Base-by-base conservation (phyloP, 768 basidiomycete genomes). In the Podaxis carcinomalis region DNA sequence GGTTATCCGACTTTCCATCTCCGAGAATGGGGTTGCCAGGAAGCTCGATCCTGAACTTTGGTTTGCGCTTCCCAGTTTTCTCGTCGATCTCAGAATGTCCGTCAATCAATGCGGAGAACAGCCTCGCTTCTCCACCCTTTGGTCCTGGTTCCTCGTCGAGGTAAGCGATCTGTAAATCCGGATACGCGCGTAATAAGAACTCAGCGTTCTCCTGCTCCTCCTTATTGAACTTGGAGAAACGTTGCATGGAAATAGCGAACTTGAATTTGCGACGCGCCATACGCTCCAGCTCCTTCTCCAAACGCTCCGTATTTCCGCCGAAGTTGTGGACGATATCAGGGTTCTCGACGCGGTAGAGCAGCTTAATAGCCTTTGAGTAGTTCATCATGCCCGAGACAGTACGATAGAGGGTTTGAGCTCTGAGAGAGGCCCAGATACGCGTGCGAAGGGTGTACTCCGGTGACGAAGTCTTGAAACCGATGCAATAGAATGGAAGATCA, bases 361-460 rank as follows among this genome's bases (percentile, higher is more conserved):
- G 83, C 75, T 99, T 99, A 87, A 99, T 96, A 25, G 97, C 97
- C 77, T 99, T 99, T 69, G 94, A 91, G 77, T 99, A 99, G 78
- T 99, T 98, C 97, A 99, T 98, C 93, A 99, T 98, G 63, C 97
- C 97, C 4, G 97, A 98, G 19, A 98, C 94, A 10, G 97, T 99
- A 64, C 97, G 89, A 75, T 99, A 99, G 35, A 99, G 85, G 0
- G 97, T 99, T 76, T 99, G 97, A 4, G 95, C 95, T 57, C 97
- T 93, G 27, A 99, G 83, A 2, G 95, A 98, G 1, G 97, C 96
- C 97, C 97, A 98, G 66, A 99, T 99, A 74, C 97, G 93, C 0
- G 96, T 98, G 64, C 97, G 93, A 50, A 99, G 86, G 35, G 97
- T 99, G 74, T 97, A 98, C 72, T 99, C 97, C 1, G 97, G 97